Percentiles rank a stretch among this genome's conserved stretches.
Evolutionary conservation across 2,329 filamentous ascomycete species (phyloP).

Genomic region (Neofusicoccum sp.): DNA sequence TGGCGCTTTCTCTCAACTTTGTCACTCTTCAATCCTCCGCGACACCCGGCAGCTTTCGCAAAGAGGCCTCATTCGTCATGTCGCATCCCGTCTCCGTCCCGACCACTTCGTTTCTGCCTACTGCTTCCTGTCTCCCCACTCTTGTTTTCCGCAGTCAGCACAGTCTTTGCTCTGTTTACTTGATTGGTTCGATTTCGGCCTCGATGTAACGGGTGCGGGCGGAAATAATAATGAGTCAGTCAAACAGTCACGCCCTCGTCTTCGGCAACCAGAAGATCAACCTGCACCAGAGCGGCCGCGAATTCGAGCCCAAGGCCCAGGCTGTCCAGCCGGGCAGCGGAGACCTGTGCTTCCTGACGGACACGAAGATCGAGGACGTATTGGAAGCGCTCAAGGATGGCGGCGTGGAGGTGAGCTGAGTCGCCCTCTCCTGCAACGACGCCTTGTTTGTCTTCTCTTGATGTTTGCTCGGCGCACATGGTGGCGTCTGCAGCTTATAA

Average conservation of each 20-base stretch:
- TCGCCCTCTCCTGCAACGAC: background rate
- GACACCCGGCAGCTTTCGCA: background rate
- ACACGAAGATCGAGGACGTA: conserved; percentile 15
- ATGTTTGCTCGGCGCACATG: no score
- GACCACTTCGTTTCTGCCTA: background rate
- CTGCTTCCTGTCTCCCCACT: background rate
- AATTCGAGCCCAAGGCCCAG: conserved; percentile 22
- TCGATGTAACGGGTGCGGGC: no score
- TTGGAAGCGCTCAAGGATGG: conserved; percentile 16
- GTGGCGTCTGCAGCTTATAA: no score
- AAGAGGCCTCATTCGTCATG: no score
- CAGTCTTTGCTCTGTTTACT: no score
- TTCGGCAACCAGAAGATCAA: conserved; percentile 23
- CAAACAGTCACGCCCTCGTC: conserved; percentile 16
- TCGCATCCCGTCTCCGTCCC: background rate
- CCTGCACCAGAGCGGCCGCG: conserved; percentile 20
- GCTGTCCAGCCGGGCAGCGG: conserved; percentile 19
- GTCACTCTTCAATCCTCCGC: background rate
- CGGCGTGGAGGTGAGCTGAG: conserved; percentile 16
- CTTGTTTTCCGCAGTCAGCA: no score
- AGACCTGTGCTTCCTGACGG: conserved; percentile 21
- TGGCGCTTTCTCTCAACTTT: no score
- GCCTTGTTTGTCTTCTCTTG: no score
- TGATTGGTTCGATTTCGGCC: no score
- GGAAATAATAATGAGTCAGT: background rate